phyloP scores from a whole-genome alignment of 352 stramenopile genomes.

The Globisporangium acanthophoron region DNA sequence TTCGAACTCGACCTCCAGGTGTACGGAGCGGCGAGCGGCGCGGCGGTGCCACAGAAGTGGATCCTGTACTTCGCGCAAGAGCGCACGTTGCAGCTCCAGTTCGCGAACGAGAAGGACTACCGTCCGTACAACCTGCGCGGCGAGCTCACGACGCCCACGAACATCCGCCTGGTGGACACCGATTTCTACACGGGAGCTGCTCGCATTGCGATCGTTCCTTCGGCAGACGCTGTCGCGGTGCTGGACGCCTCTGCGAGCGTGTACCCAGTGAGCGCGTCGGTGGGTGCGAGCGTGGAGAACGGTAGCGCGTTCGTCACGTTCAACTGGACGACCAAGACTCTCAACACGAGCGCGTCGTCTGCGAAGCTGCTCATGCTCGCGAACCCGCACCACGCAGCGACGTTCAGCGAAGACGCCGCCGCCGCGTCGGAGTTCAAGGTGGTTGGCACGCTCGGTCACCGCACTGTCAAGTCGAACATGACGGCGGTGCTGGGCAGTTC shows the following conservation, averaged over 20 bases:
- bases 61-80: constrained; percentile 63
- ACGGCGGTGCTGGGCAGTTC: constrained; percentile 54
- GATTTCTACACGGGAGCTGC: constrained; percentile 56
- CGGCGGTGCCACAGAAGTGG: constrained; percentile 45
- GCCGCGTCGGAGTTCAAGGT: constrained; percentile 28
- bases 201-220: constrained; percentile 56
- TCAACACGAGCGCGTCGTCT: constrained; percentile 17
- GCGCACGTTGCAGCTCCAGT: constrained; percentile 61
- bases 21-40: constrained; percentile 34
- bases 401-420: constrained; percentile 26
- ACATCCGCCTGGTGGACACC: constrained; percentile 57
- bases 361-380: constrained; percentile 63
- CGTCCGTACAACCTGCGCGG: constrained; percentile 56
- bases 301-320: constrained; percentile 36
- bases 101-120: constrained; percentile 64
- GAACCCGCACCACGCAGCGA: constrained; percentile 56
- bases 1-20: constrained; percentile 72
- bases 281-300: constrained; percentile 33
- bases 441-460: constrained; percentile 45
- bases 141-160: constrained; percentile 67
- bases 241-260: constrained; percentile 50
- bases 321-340: constrained; percentile 51
- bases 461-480: constrained; percentile 80
- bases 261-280: constrained; percentile 40
- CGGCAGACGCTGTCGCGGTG: constrained; percentile 16